Evolutionary conservation across 345 rosid genomes (phyloP).

Genomic region (Salix suchowensis): DNA sequence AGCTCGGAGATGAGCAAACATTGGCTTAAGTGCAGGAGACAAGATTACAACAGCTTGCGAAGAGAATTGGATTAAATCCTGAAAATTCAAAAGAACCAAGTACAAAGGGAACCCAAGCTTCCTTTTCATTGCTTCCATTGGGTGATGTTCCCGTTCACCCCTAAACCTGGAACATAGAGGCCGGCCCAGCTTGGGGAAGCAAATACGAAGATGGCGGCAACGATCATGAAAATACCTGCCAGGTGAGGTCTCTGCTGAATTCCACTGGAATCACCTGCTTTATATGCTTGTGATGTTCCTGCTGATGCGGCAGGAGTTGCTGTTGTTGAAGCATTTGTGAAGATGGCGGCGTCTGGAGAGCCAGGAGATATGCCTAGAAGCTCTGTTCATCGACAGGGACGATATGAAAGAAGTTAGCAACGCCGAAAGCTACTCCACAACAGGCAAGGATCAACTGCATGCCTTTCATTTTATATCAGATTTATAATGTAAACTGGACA

Average conservation of each 20-base stretch:
- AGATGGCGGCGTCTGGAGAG: constrained; percentile 78
- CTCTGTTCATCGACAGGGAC: constrained; percentile 36
- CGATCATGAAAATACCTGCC: constrained; percentile 14
- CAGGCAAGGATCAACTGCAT: not conserved
- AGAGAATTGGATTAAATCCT: not conserved
- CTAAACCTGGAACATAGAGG: constrained; percentile 1
- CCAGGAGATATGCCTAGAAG: constrained; percentile 69
- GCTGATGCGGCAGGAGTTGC: constrained; percentile 24
- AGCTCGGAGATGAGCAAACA: not conserved
- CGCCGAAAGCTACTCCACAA: not conserved
- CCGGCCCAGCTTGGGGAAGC: constrained; percentile 8
- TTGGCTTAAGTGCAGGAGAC: not conserved
- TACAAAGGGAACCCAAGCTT: not conserved
- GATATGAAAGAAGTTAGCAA: not conserved
- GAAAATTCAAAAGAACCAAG: not conserved
- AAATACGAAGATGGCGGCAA: constrained; percentile 22
- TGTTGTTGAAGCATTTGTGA: constrained; percentile 35
- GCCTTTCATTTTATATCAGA: not conserved
- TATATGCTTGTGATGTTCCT: constrained; percentile 10
- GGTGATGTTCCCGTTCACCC: not conserved
- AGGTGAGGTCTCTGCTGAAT: constrained; percentile 10
- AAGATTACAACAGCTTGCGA: not conserved
- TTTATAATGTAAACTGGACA: not conserved
- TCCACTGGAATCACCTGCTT: constrained; percentile 18
- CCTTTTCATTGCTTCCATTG: not conserved